Evolutionary conservation across 2,329 filamentous ascomycete species (phyloP).

Genomic region (Calonectria honghensis): DNA sequence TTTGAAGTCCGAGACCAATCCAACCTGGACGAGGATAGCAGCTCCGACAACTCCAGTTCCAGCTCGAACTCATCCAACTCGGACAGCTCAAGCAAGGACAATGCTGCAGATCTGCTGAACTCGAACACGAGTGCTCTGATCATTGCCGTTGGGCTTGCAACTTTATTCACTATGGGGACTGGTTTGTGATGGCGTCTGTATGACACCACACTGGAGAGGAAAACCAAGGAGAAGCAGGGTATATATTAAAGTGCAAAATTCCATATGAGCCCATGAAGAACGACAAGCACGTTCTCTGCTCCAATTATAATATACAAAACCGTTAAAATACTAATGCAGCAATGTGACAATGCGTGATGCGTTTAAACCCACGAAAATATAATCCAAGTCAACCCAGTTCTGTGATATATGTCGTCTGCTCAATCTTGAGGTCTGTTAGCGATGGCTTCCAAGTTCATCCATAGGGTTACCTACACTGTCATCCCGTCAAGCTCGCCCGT

Average conservation of each 20-base stretch:
- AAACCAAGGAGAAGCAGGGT: constrained; percentile 14
- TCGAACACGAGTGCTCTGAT: constrained; percentile 57
- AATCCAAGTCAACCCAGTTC: constrained; percentile 20
- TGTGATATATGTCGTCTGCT: constrained; percentile 47
- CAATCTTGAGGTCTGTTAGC: constrained; percentile 49
- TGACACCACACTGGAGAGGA: background rate
- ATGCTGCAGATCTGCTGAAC: constrained; percentile 50
- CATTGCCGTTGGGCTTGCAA: constrained; percentile 61
- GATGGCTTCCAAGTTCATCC: background rate
- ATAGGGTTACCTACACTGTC: constrained; percentile 46
- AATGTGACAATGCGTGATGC: constrained; percentile 29
- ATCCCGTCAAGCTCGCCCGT: constrained; percentile 41
- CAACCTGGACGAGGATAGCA: constrained; percentile 44
- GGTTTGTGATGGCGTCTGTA: constrained; percentile 55
- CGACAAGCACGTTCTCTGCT: constrained; percentile 37
- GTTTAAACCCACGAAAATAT: constrained; percentile 24
- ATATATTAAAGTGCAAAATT: constrained; percentile 26
- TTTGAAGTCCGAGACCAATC: constrained; percentile 58
- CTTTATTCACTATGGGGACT: constrained; percentile 62
- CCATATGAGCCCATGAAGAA: constrained; percentile 38
- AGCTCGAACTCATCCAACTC: constrained; percentile 46
- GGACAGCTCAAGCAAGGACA: constrained; percentile 43
- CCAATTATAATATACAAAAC: constrained; percentile 41
- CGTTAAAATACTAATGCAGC: background rate
- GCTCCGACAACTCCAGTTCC: constrained; percentile 43